phyloP scores from a whole-genome alignment of 345 rosid genomes.

The Eucalyptus erythrocorys region DNA sequence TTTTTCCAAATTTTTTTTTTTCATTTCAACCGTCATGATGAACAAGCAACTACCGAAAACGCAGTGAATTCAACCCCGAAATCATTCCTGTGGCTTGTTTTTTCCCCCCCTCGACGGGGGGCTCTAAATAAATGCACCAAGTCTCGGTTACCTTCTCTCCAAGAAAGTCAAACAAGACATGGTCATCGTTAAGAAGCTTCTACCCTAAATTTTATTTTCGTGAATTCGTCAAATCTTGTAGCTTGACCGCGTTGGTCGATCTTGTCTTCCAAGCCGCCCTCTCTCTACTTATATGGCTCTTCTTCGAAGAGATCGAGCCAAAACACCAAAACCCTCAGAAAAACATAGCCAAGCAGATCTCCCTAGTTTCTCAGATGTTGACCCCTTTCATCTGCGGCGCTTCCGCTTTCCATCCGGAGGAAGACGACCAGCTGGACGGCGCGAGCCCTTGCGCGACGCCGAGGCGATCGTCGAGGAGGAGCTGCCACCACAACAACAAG shows the following conservation, averaged over 20 bases:
- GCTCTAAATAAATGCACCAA: neutral
- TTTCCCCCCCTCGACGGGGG: neutral
- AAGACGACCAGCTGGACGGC: neutral
- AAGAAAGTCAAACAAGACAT: neutral
- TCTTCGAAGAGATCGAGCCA: neutral
- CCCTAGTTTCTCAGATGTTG: neutral
- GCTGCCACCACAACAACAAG: neutral
- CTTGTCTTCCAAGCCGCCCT: neutral
- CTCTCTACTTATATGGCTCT: neutral
- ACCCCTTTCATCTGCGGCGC: slow-evolving; percentile 10
- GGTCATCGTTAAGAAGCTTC: neutral
- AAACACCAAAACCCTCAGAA: neutral
- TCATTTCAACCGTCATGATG: neutral
- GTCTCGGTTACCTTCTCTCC: neutral
- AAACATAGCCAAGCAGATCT: neutral
- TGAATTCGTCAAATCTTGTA: neutral
- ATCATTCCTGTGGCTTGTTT: neutral
- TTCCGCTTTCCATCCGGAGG: neutral
- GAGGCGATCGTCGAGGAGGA: slow-evolving; percentile 16
- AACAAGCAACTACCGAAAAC: neutral
- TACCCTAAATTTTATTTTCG: neutral
- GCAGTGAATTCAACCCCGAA: neutral
- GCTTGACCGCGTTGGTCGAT: neutral
- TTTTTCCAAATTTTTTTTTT: neutral
- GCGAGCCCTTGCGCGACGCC: slow-evolving; percentile 13